Conservation (phyloP, 345 rosid species). For the Aegle marmelos region DNA sequence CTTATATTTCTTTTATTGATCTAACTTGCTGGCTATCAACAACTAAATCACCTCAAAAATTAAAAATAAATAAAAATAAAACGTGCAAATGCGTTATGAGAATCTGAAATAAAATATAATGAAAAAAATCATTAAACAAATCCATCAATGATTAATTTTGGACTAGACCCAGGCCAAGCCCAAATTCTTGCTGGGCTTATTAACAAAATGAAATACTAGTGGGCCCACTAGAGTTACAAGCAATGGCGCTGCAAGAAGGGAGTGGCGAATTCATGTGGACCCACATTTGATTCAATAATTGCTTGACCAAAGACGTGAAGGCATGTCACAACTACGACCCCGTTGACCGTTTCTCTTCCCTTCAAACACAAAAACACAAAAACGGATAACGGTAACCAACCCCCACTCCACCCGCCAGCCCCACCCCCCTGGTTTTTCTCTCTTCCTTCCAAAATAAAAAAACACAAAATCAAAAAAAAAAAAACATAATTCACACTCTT, state of each 20-base stretch:
- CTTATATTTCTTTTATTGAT: too few species aligned
- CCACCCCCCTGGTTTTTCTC: conserved; percentile 33
- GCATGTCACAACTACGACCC: conserved; percentile 16
- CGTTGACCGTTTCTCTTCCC: conserved; percentile 44
- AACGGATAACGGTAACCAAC: background rate
- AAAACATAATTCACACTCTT: background rate
- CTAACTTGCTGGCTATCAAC: too few species aligned
- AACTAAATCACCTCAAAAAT: too few species aligned
- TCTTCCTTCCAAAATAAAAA: conserved; percentile 25
- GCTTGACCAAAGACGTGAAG: conserved; percentile 12
- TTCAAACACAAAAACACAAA: background rate
- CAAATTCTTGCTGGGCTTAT: background rate
- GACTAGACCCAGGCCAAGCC: background rate
- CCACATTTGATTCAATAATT: background rate
- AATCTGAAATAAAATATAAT: too few species aligned
- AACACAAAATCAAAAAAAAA: background rate
- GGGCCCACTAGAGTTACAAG: background rate
- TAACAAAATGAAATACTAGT: background rate
- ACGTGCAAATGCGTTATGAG: too few species aligned
- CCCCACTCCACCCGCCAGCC: background rate
- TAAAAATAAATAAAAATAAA: too few species aligned
- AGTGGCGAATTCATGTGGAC: background rate
- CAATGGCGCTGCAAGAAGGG: background rate
- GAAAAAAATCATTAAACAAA: too few species aligned
- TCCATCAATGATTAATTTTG: background rate